Base-by-base conservation (phyloP, 192 early-diverging fungal species). In the Umbelopsis ramanniana region DNA sequence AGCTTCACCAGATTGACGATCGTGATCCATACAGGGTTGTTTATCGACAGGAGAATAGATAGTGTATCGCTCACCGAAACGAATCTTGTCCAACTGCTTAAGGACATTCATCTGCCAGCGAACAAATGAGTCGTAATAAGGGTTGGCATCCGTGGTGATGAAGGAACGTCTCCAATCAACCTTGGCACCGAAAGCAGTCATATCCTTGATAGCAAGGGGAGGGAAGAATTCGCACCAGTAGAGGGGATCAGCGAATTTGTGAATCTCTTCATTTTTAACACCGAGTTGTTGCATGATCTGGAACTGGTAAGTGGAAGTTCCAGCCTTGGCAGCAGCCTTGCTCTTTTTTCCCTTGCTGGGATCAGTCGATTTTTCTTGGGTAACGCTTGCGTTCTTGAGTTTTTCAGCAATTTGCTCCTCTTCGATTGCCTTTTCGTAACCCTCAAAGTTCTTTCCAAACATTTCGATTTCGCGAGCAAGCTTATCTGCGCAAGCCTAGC, bases 11-110 rank as follows among this genome's bases (percentile, higher is more conserved):
- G 88, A 87, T 74, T 87, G 80, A 67, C 97, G 93, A 83, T 99
- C 97, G 82, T 99, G 97, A 83, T 99, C 97, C 96, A 99, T 97
- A 83, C 97, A 99, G 52, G 97, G 93, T 82, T 99, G 97, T 7
- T 89, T 90, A 80, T 99, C 97, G 43, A 94, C 82, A 66, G 93
- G 87, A 37, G 96, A 98, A 85, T 96, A 99, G 72, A 99, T 96
- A 15, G 97, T 99, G 81, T 96, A 95, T 37, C 97, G 89, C 79
- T 98, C 91, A 69, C 96, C 97, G 78, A 96, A 98, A 76, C 96
- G 94, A 77, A 99, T 87, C 83, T 97, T 96, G 38, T 84, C 72
- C 79, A 90, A 82, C 9, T 81, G 84, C 63, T 85, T 83, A 48
- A 99, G 87, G 72, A 91, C 93, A 84, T 93, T 93, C 85, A 99